Conservation (phyloP, 306 rosid species). For the Cercis canadensis region DNA sequence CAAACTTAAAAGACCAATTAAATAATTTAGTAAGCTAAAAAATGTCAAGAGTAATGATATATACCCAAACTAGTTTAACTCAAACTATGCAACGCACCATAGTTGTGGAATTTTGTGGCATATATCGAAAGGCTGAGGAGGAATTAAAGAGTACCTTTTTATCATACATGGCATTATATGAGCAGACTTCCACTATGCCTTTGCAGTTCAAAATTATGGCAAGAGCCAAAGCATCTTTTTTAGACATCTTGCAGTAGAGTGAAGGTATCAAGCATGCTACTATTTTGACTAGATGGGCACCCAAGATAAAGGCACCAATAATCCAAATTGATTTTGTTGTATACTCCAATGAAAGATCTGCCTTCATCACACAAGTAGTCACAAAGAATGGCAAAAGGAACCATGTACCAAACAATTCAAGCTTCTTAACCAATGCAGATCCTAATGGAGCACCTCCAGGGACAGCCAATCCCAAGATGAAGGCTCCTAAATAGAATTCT, state of each 20-base stretch:
- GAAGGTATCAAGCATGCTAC: slow-evolving; percentile 19
- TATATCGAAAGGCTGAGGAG: too few species aligned
- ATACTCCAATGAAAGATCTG: slow-evolving; percentile 20
- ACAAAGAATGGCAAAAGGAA: slow-evolving; percentile 50
- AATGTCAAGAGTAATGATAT: too few species aligned
- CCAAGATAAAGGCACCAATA: background rate
- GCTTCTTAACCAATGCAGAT: slow-evolving; percentile 41
- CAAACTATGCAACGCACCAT: too few species aligned
- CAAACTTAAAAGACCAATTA: too few species aligned
- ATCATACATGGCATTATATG: slow-evolving; percentile 21
- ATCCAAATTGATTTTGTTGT: rapidly evolving
- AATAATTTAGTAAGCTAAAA: too few species aligned
- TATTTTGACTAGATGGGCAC: slow-evolving; percentile 34
- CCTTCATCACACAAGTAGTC: slow-evolving; percentile 36
- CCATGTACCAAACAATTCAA: slow-evolving; percentile 28
- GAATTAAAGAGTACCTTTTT: background rate
- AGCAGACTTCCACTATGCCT: slow-evolving; percentile 50
- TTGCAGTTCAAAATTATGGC: slow-evolving; percentile 52
- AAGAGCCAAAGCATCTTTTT: slow-evolving; percentile 48
- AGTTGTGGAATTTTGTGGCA: too few species aligned
- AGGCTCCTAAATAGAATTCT: slow-evolving; percentile 39
- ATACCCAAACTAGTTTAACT: too few species aligned
- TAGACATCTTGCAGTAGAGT: slow-evolving; percentile 42
- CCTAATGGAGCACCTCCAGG: slow-evolving; percentile 59
- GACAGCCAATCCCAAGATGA: slow-evolving; percentile 47